phyloP scores from a whole-genome alignment of 2,329 filamentous ascomycete species.

The Fusarium kyushuense region DNA sequence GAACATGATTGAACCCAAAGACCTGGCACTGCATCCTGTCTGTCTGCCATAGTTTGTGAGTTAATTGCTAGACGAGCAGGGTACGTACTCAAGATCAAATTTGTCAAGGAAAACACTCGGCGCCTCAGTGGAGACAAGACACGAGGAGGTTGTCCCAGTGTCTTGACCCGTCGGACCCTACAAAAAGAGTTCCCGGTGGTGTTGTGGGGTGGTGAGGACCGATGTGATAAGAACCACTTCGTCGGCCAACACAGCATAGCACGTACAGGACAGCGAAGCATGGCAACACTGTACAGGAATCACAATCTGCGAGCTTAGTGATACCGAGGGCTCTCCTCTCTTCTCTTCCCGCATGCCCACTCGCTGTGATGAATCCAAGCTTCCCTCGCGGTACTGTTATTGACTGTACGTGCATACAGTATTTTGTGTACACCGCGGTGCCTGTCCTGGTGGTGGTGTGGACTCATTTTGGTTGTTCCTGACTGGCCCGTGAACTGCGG shows the following conservation, averaged over 20 bases:
- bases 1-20: conserved; percentile 25
- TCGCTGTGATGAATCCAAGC: conserved; percentile 24
- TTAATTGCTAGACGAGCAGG: conserved; percentile 7
- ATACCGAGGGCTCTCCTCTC: conserved; percentile 18
- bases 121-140: conserved; percentile 38
- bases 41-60: not conserved
- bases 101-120: conserved; percentile 43
- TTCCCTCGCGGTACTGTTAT: not conserved
- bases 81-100: conserved; percentile 39
- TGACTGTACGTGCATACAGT: not conserved
- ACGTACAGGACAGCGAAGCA: conserved; percentile 1
- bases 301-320: conserved; percentile 14
- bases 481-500: conserved; percentile 37
- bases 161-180: conserved; percentile 17
- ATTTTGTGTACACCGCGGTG: conserved; percentile 1
- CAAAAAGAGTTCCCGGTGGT: conserved; percentile 32
- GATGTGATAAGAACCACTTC: conserved; percentile 25
- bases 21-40: conserved; percentile 7
- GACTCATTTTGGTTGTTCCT: conserved; percentile 32
- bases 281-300: conserved; percentile 19
- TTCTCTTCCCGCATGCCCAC: conserved; percentile 12
- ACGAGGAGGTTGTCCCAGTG: conserved; percentile 24
- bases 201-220: conserved; percentile 26
- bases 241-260: conserved; percentile 24
- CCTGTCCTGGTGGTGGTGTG: conserved; percentile 28